Evolutionary conservation across 2,329 filamentous ascomycete genomes (phyloP), one percentile per base, ranked within the genome.

Genomic region (Colletotrichum acutatum): DNA sequence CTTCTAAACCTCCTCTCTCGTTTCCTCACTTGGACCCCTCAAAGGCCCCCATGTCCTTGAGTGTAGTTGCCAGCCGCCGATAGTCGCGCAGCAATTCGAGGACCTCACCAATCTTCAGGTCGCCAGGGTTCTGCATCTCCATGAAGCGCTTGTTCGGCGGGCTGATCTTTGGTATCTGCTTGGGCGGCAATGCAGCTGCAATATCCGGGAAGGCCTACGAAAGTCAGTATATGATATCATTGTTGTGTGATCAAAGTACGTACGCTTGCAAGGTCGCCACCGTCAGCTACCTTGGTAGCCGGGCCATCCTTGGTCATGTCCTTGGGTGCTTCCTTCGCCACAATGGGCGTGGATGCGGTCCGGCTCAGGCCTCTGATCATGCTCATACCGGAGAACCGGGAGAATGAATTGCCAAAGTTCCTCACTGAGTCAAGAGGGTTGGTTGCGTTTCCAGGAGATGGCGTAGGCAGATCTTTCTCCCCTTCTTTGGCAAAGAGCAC

Each of bases 321-420:
- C 24, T 57, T 65, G 12, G 62, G 16, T 14, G 19, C 22, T n/a
- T 65, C 83, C 11, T 82, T 75, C 24, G 81, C 74, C 2, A 80
- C 77, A 8, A 80, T 81, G 9, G 85, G 78, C 32, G 86, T 84
- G 9, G 85, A 82, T 24, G 85, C 82, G 26, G 85, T 82, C 65
- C 92, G 86, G 1, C 94, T 93, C 77, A 97, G 96, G 0, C 91
- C 92, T 68, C 93, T 90, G 76, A 97, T 92, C 79, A 92, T 89
- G 68, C 89, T 89, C 79, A 97, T 95, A 42, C 91, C 85, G 1
- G 93, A 91, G 64, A 97, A 89, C 64, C 94, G 90, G 78, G 97
- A 97, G 42, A 97, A 85, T 0, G 92, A 92, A 80, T 89, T 97
- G 49, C 94, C 92, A 73, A 97, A 88, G 79, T 90, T 96, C 67